Evolutionary conservation across 148 eudicot genomes (phyloP).

Genomic region (Rhododendron ferrugineum): DNA sequence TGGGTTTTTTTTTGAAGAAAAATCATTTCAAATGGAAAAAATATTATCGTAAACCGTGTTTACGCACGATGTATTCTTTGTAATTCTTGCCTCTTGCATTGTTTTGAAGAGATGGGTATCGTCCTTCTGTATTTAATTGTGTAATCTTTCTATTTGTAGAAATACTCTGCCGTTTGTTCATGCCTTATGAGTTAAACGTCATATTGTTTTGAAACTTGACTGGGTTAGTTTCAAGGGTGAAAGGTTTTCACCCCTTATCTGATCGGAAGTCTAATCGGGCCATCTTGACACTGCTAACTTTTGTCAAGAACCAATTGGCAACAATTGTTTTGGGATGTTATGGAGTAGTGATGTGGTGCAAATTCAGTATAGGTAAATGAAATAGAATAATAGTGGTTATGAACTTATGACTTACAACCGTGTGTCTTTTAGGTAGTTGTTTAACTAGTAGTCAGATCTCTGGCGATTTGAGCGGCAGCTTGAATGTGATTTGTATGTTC

Average conservation of each 20-base stretch:
- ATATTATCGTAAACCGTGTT: background rate
- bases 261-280: background rate
- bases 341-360: background rate
- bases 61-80: background rate
- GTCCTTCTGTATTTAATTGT: background rate
- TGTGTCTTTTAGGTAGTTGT: background rate
- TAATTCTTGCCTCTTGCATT: background rate
- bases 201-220: background rate
- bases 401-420: background rate
- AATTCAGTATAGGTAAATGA: background rate
- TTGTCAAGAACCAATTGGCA: background rate
- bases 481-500: background rate
- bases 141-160: background rate
- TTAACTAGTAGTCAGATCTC: background rate
- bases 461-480: background rate
- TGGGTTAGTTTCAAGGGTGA: background rate
- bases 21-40: background rate
- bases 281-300: background rate
- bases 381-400: background rate
- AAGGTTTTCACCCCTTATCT: background rate
- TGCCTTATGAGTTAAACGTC: background rate
- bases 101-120: background rate
- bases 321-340: background rate
- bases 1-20: background rate
- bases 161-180: background rate